Evolutionary conservation across 306 rosid species (phyloP), one percentile per base, ranked within the genome.

Genomic region (Alnus glutinosa): DNA sequence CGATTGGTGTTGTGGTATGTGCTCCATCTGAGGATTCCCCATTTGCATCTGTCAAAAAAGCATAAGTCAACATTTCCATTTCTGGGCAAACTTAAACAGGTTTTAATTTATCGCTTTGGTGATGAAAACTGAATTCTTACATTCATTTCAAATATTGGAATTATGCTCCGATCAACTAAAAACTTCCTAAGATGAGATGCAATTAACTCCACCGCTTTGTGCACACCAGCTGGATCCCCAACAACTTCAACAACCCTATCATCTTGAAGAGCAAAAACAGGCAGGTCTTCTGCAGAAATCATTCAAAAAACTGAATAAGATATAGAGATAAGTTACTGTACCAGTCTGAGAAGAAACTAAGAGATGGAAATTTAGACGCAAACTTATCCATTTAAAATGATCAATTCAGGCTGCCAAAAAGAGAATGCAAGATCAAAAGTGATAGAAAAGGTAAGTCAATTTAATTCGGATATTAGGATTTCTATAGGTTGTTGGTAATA

Each of bases 231-330:
- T 46, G 97, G 85, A 55, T 96, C 98, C 74, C 98, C 99, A 50
- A 88, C 86, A 75, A 96, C 89, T 88, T 96, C 99, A 70, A 96
- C 99, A 78, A 93, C 94, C 81, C 98, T 86, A 80, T 96, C 99
- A 85, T 96, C 99, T 87, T 86, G 94, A 82, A 96, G 98, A 72
- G 98, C 92, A 87, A 93, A 96, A 75, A 86, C 73, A 49, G 99
- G 99, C 50, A 96, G 94, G 77, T 91, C 98, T 80, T 96, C 98
- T 96, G 96, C 85, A 86, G 63, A 75, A 84, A 67, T 83, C 10
- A 59, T 52, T 2, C 36, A 55, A 47, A 70, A 78, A 42, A 37
- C 18, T 7, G 62, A 79, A 59, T 85, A 75, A 86, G 81, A 70
- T 50, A 75, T 83, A 23, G 28, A 37, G 79, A 62, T 68, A 49